These are phyloP conservation scores for Polytolypa hystricis DNA, from an alignment of 2,329 filamentous ascomycete species.

Conservation along the genomic window DNA sequence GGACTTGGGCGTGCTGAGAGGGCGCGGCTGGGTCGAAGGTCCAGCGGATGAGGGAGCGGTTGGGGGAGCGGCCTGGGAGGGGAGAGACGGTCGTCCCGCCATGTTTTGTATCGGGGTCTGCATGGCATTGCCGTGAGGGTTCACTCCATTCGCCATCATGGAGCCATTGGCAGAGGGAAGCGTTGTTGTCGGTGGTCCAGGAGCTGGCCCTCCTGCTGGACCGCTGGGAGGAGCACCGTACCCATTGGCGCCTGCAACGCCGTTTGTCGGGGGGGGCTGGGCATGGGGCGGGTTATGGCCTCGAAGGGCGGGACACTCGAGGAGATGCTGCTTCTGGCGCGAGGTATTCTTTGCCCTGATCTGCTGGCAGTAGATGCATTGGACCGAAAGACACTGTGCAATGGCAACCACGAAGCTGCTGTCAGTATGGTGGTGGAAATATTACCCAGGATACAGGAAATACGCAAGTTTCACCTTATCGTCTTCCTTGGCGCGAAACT, in stretches of 20 bases:
- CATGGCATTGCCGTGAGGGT: slow-evolving; percentile 33
- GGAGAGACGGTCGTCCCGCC: slow-evolving; percentile 29
- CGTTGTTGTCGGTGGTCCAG: slow-evolving; percentile 21
- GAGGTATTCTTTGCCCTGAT: slow-evolving; percentile 43
- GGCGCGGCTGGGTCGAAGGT: slow-evolving; percentile 21
- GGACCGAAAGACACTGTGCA: slow-evolving; percentile 39
- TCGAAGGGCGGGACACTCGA: slow-evolving; percentile 39
- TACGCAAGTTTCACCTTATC: slow-evolving; percentile 32
- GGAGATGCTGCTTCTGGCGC: slow-evolving; percentile 41
- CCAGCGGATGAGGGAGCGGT: slow-evolving; percentile 21
- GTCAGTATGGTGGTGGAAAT: slow-evolving; percentile 31
- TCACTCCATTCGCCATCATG: slow-evolving; percentile 35
- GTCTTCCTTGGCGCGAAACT: slow-evolving; percentile 44
- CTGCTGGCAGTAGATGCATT: slow-evolving; percentile 44
- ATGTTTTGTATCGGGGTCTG: slow-evolving; percentile 32
- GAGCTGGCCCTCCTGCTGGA: slow-evolving; percentile 19
- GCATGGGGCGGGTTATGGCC: slow-evolving; percentile 36
- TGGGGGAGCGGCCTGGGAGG: slow-evolving; percentile 26
- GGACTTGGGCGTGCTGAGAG: slow-evolving; percentile 28
- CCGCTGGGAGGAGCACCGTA: slow-evolving; percentile 33
- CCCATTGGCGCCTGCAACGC: slow-evolving; percentile 31
- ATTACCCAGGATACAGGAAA: slow-evolving; percentile 29
- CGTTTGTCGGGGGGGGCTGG: slow-evolving; percentile 28
- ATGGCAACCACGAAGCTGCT: slow-evolving; percentile 14
- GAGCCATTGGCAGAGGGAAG: slow-evolving; percentile 33